Evolutionary conservation across 2,329 filamentous ascomycete species (phyloP), one percentile per base, ranked within the genome.

Genomic region (Cladophialophora bantiana): DNA sequence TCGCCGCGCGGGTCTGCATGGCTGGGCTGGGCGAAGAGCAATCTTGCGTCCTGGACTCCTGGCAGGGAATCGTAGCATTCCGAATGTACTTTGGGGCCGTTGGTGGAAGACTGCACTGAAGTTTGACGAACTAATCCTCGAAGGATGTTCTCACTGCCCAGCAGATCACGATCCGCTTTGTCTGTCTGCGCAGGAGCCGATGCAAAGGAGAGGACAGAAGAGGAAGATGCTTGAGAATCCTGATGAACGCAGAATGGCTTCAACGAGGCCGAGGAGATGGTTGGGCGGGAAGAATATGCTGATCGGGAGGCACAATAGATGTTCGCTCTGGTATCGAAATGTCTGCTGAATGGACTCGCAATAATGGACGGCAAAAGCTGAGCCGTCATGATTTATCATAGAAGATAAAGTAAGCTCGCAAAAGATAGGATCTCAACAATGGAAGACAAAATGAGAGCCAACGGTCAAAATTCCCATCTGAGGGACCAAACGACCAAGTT

Each of bases 361-460:
- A 70, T 45, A 35, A 70, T 57, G 50, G 63, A 62, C 20, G 65
- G 67, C 42, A 72, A 63, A 34, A 72, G 59, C 52, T 69, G 64
- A 38, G 68, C 61, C 34, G 66, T 70, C 70, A 71, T 71, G 53
- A 52, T 62, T 55, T 61, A 67, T 35, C 34, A 70, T 62, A 67
- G 60, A 61, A 60, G 42, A 63, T 60, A 62, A 48, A 42, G 18
- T 55, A 59, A 55, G 61, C 34, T 60, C 48, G 38, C 4, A 65
- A 64, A 59, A 68, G 57, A 70, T 70, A 67, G 57, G 32, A 53
- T 18, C 59, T 58, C 60, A 66, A 67, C 58, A 15, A 66, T 64
- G 62, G 55, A 53, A 64, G 52, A 61, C 65, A 64, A 69, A 64
- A 71, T 57, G 58, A 66, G 59, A 71, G 65, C 69, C 69, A 71